These are phyloP conservation scores for Dunaliella sp. DNA, from an alignment of 139 green algal species.

Conservation along the genomic window DNA sequence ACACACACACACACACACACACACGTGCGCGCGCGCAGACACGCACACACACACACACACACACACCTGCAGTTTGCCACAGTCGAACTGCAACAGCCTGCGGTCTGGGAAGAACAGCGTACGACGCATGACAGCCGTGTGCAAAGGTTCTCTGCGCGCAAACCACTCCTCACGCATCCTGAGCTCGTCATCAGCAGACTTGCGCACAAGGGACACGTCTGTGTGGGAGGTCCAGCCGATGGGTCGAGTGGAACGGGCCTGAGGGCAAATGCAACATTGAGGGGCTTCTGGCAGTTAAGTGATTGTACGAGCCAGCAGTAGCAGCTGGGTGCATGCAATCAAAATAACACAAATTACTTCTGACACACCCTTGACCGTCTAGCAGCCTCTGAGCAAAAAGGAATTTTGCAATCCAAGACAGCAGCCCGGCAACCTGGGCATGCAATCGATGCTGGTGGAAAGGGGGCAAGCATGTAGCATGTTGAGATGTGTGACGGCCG, in stretches of 20 bases:
- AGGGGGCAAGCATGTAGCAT: too few species aligned
- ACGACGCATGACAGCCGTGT: conserved; percentile 64
- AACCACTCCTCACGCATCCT: conserved; percentile 24
- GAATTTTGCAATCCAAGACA: too few species aligned
- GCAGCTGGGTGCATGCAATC: too few species aligned
- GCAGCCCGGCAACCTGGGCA: too few species aligned
- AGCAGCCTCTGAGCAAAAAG: too few species aligned
- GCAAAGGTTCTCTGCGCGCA: conserved; percentile 52
- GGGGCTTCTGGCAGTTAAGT: too few species aligned
- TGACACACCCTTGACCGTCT: too few species aligned
- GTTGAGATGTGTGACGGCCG: too few species aligned
- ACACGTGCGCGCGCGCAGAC: not conserved
- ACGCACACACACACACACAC: not conserved
- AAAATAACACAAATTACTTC: too few species aligned
- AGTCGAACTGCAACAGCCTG: conserved; percentile 93
- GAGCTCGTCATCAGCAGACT: conserved; percentile 23
- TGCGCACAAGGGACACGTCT: conserved; percentile 15
- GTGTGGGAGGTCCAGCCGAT: conserved; percentile 31
- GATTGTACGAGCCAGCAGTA: too few species aligned
- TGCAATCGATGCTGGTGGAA: too few species aligned
- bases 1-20: not conserved
- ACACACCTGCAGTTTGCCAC: conserved; percentile 83
- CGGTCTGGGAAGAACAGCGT: conserved; percentile 97
- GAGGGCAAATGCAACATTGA: too few species aligned
- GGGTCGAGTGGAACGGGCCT: conserved; percentile 52